Conservation (phyloP, 768 basidiomycete genomes). For the Rhodotorula paludigena region DNA sequence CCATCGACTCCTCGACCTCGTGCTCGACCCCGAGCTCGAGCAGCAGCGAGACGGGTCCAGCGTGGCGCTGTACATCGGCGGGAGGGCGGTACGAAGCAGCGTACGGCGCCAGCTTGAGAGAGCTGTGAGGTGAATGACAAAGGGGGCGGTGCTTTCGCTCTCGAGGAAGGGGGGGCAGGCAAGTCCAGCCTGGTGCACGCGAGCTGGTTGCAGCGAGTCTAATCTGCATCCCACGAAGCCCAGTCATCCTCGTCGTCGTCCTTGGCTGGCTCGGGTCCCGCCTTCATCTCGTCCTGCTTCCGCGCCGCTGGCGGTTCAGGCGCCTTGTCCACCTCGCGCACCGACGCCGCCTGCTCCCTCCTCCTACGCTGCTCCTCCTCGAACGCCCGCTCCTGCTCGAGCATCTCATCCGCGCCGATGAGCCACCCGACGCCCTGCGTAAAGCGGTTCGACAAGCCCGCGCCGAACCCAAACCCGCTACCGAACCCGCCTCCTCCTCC, state of each 20-base stretch:
- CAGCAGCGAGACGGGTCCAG: slow-evolving; percentile 5
- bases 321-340: no score
- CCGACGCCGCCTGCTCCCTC: not conserved
- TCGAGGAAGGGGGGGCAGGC: not conserved
- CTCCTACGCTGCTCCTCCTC: not conserved
- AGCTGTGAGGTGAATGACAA: no score
- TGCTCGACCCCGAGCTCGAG: not conserved
- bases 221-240: not conserved
- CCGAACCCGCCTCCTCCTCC: slow-evolving; percentile 48
- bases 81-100: slow-evolving; percentile 13
- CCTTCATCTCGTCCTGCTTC: not conserved
- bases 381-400: slow-evolving; percentile 7
- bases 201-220: not conserved
- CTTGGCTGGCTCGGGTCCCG: not conserved
- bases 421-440: slow-evolving; percentile 94
- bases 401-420: slow-evolving; percentile 65
- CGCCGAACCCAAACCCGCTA: slow-evolving; percentile 57
- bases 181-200: not conserved
- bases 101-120: slow-evolving; percentile 31
- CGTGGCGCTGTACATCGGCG: not conserved
- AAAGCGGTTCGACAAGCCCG: slow-evolving; percentile 69
- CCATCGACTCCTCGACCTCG: not conserved
- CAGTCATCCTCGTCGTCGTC: slow-evolving; percentile 4
- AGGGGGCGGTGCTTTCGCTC: rapidly evolving
- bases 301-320: not conserved